Evolutionary conservation across 768 basidiomycete genomes (phyloP).

Genomic region (Xanthoconium purpureum): DNA sequence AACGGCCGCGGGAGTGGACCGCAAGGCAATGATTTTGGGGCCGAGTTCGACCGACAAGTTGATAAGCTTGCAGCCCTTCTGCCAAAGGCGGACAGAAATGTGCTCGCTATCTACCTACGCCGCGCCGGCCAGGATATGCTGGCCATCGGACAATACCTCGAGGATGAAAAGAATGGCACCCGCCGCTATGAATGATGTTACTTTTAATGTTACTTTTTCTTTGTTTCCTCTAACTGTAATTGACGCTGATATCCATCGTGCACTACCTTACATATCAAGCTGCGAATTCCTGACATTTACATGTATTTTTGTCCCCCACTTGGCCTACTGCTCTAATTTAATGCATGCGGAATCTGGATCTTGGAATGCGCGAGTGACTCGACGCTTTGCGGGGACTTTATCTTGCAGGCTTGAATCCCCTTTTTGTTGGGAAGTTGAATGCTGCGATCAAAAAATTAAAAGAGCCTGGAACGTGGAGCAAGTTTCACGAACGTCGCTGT

Average conservation of each 20-base stretch:
- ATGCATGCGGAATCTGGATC: conserved; percentile 1
- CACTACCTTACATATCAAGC: conserved; percentile 13
- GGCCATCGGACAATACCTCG: conserved; percentile 84
- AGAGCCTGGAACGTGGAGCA: background rate
- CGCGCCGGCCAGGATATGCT: conserved; percentile 76
- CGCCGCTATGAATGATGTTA: conserved; percentile 38
- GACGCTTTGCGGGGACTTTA: conserved; percentile 4
- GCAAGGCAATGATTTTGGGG: conserved; percentile 9
- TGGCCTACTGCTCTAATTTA: conserved; percentile 18
- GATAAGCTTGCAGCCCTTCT: conserved; percentile 68
- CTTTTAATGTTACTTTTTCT: background rate
- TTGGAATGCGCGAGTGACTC: background rate
- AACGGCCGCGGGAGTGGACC: conserved; percentile 19
- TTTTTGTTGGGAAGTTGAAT: conserved; percentile 42
- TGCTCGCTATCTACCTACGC: conserved; percentile 70
- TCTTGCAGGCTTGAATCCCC: conserved; percentile 48
- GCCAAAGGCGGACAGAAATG: conserved; percentile 64
- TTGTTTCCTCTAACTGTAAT: conserved; percentile 9
- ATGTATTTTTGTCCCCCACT: conserved; percentile 23
- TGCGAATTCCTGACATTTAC: conserved; percentile 3
- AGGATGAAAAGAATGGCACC: conserved; percentile 76
- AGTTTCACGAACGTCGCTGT: conserved; percentile 26
- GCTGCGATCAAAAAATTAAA: conserved; percentile 29
- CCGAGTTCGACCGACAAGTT: conserved; percentile 64
- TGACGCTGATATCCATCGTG: conserved; percentile 10